Base-by-base conservation (phyloP, 2,329 filamentous ascomycete genomes). In the Talaromyces sp. region DNA sequence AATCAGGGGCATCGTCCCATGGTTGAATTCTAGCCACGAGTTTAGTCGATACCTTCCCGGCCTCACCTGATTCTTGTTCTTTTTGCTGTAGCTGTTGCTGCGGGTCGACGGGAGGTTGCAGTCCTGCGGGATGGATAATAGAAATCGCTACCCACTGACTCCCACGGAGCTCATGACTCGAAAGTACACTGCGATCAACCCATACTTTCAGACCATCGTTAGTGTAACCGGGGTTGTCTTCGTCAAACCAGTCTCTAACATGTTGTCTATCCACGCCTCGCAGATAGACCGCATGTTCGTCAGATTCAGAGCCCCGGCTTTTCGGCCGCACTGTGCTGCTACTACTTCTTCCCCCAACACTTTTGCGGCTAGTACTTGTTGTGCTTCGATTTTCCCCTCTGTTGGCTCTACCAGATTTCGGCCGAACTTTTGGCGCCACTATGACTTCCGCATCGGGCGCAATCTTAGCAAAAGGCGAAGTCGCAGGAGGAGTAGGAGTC, bases 391-490 rank as follows among this genome's bases (percentile, higher is more conserved):
- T 92, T 68, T 96, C 92, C 72, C 93, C 97, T 63, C 89, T 84
- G 71, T 85, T 92, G 68, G 96, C 92, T 62, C 88, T 85, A 3
- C 86, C 81, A 37, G 83, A 79, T 73, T 91, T 92, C 46, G 89
- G 83, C 61, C 93, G 86, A 28, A 88, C 89, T 79, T 99, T 99
- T 0, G 95, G 95, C 3, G 95, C 95, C 64, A 99, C 95, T 67
- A 98, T 96, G 57, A 99, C 93, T 77, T 99, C 95, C 23, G 93
- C 93, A 73, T 98, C 92, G 0, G 93, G 90, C 0, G 91, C 90
- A 58, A 99, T 91, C 76, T 97, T 98, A 28, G 91, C 92, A 73
- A 99, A 99, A 0, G 91, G 83, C 1, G 86, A 83, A 56, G 87
- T 85, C 2, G 85, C 80, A 1, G 89, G 76, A 3, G 88, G 86